These are phyloP conservation scores for Sophora flavescens DNA, from an alignment of 306 rosid species.

Conservation along the genomic window DNA sequence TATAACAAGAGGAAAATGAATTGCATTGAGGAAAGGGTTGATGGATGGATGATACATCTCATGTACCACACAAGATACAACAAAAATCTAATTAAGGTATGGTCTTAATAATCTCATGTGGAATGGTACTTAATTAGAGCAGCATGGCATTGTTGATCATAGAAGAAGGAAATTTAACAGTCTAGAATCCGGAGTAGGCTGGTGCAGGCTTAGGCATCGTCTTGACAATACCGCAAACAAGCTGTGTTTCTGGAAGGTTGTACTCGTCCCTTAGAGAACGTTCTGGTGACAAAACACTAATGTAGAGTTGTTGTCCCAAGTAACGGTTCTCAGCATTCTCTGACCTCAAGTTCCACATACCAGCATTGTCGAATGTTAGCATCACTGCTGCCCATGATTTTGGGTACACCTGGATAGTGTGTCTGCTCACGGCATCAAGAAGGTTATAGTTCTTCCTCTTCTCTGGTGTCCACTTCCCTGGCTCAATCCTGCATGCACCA, in stretches of 20 bases:
- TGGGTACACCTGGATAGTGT: conserved; percentile 79
- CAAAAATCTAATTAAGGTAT: background rate
- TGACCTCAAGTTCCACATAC: conserved; percentile 82
- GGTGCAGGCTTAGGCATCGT: conserved; percentile 62
- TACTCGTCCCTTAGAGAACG: conserved; percentile 70
- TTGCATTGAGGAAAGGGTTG: background rate
- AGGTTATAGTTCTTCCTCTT: conserved; percentile 69
- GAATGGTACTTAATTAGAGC: too few relatives aligned
- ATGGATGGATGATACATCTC: background rate
- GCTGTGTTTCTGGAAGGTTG: conserved; percentile 59
- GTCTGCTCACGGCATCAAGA: conserved; percentile 80
- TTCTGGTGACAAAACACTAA: conserved; percentile 55
- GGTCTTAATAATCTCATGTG: too few relatives aligned
- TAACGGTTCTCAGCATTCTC: conserved; percentile 63
- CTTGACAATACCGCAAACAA: conserved; percentile 64
- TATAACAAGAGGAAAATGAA: background rate
- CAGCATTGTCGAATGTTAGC: conserved; percentile 73
- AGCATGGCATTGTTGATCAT: too few relatives aligned
- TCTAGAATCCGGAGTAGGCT: background rate
- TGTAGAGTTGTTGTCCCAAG: conserved; percentile 71
- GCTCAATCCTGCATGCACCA: conserved; percentile 56
- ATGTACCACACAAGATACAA: background rate
- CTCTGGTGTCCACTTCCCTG: conserved; percentile 79
- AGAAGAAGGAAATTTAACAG: too few relatives aligned
- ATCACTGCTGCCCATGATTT: conserved; percentile 73